These are phyloP conservation scores for Blastocrithidia nonstop DNA, from an alignment of 208 protist genomes.

Conservation along the genomic window DNA sequence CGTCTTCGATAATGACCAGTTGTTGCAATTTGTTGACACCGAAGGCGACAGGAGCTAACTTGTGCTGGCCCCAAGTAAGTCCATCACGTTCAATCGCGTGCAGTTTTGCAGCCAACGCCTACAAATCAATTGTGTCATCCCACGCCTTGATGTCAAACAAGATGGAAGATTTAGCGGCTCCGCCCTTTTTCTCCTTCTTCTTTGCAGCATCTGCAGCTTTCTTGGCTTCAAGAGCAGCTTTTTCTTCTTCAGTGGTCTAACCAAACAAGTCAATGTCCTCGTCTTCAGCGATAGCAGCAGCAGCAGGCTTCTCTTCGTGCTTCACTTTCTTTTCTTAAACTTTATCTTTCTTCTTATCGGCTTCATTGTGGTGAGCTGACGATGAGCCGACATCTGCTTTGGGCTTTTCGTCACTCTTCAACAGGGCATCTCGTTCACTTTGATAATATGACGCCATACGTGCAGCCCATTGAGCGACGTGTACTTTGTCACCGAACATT, in stretches of 20 bases:
- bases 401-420: conserved; percentile 8
- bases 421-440: conserved; percentile 58
- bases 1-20: conserved; percentile 89
- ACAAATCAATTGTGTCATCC: conserved; percentile 85
- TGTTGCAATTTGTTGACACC: conserved; percentile 95
- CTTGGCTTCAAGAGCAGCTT: conserved; percentile 77
- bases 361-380: no score
- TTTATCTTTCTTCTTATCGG: conserved; percentile 14
- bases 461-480: conserved; percentile 72
- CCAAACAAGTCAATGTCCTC: conserved; percentile 86
- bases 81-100: conserved; percentile 75
- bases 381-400: conserved; percentile 7
- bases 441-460: conserved; percentile 87
- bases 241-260: conserved; percentile 64
- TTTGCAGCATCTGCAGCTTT: conserved; percentile 67
- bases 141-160: conserved; percentile 89
- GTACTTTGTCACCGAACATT: conserved; percentile 68
- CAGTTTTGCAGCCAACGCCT: conserved; percentile 73
- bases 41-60: conserved; percentile 86
- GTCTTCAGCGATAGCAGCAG: conserved; percentile 40
- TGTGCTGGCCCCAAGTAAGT: conserved; percentile 85
- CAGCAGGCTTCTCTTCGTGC: conserved; percentile 14
- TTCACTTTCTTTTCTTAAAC: conserved; percentile 13
- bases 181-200: conserved; percentile 70
- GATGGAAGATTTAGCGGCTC: conserved; percentile 83